Conservation (phyloP, 2,329 filamentous ascomycete genomes). For the Diaporthe sp. region DNA sequence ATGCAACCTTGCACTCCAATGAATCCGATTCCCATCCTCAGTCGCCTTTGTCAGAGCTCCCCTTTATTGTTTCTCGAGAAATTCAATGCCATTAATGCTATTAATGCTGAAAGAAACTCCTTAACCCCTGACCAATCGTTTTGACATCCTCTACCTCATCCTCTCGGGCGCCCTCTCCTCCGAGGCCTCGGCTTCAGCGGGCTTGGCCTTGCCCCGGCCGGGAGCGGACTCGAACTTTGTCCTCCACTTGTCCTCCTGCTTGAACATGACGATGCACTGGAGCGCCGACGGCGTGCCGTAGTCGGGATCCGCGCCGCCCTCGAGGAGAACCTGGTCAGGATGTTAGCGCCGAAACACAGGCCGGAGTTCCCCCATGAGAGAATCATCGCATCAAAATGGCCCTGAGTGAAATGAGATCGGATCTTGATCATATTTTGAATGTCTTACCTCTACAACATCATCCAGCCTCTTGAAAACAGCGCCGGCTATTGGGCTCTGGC, state of each 20-base stretch:
- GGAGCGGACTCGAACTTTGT: slow-evolving; percentile 63
- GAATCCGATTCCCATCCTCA: rapidly evolving
- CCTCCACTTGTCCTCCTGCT: slow-evolving; percentile 66
- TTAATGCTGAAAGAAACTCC: background rate
- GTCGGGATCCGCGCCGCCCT: slow-evolving; percentile 69
- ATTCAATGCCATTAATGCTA: background rate
- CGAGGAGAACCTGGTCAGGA: slow-evolving; percentile 57
- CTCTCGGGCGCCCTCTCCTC: slow-evolving; percentile 27
- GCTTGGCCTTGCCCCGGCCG: slow-evolving; percentile 60
- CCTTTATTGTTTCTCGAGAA: background rate
- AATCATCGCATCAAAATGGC: background rate
- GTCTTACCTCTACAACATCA: slow-evolving; percentile 69
- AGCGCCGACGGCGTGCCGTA: slow-evolving; percentile 64
- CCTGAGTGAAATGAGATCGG: background rate
- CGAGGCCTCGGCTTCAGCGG: background rate
- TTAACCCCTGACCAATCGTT: background rate
- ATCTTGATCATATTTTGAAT: background rate
- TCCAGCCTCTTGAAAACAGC: slow-evolving; percentile 81
- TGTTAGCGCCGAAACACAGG: background rate
- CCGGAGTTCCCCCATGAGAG: no score
- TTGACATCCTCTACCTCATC: background rate
- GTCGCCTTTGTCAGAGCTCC: background rate
- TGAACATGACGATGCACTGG: slow-evolving; percentile 65
- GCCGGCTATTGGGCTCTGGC: slow-evolving; percentile 78
- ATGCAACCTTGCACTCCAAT: background rate